Conservation (phyloP, 257 asterid genomes). For the Forsythia viridissima region DNA sequence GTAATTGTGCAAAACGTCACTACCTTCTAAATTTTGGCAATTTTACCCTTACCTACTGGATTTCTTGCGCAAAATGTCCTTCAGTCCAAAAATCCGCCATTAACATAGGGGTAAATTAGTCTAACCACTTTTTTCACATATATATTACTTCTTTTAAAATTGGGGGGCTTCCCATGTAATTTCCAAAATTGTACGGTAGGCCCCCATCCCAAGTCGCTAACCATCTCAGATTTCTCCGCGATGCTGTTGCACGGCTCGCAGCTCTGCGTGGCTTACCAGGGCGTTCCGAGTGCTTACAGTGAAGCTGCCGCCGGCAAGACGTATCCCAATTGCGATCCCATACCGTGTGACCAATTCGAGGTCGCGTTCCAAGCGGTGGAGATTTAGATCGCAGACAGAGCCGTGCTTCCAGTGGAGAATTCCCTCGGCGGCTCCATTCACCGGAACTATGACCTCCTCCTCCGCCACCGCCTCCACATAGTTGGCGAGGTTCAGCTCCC, state of each 20-base stretch:
- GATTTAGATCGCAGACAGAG: conserved; percentile 97
- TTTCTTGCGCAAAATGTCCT: no score
- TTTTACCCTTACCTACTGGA: no score
- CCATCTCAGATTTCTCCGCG: conserved; percentile 71
- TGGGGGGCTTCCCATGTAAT: no score
- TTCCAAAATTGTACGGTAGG: no score
- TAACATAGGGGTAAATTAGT: no score
- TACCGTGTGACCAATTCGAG: conserved; percentile 96
- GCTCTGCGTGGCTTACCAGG: conserved; percentile 95
- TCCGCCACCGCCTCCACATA: conserved; percentile 98
- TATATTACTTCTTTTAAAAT: no score
- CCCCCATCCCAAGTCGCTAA: conserved; percentile 55
- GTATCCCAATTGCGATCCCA: conserved; percentile 84
- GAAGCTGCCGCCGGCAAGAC: conserved; percentile 99
- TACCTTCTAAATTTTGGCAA: no score
- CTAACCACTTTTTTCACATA: no score
- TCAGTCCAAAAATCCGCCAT: no score
- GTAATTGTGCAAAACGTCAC: no score
- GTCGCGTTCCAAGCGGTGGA: conserved; percentile 96
- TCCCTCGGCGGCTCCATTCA: conserved; percentile 98
- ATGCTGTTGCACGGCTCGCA: conserved; percentile 86
- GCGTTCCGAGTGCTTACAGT: conserved; percentile 97
- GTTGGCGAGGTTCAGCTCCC: conserved; percentile 95
- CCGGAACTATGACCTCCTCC: conserved; percentile 94
- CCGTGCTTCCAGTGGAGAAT: conserved; percentile 92